A percentile compares a stretch with the other conserved stretches of the same genome.
These are phyloP conservation scores for Pholiota molesta DNA, from an alignment of 768 basidiomycete species.

Conservation along the genomic window DNA sequence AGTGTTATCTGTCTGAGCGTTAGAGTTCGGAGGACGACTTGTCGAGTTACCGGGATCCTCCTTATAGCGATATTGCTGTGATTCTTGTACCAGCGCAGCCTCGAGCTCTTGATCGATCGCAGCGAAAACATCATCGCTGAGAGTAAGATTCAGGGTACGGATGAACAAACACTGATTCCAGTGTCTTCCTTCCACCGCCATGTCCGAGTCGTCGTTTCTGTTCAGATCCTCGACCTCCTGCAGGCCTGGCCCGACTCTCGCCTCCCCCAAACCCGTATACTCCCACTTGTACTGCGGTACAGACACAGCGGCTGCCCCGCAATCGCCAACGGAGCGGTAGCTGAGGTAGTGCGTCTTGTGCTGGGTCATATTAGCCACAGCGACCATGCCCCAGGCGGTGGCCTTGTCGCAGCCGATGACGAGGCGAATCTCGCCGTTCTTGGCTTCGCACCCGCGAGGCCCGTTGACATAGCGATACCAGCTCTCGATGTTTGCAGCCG, in stretches of 20 bases:
- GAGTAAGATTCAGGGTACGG: constrained; percentile 14
- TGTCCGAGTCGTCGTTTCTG: too few relatives aligned
- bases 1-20: not conserved
- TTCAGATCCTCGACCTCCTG: constrained; percentile 1
- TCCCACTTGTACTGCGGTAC: constrained; percentile 16
- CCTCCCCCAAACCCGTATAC: constrained; percentile 17
- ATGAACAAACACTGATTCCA: constrained; percentile 15
- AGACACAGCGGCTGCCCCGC: not conserved
- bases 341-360: not conserved
- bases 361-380: constrained; percentile 11
- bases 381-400: constrained; percentile 23
- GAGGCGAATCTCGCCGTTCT: constrained; percentile 24
- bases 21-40: not conserved
- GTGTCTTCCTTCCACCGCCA: too few relatives aligned
- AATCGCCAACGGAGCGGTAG: not conserved
- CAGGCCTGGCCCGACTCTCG: constrained; percentile 12
- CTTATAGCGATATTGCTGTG: not conserved
- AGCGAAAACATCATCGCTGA: not conserved
- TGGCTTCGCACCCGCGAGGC: constrained; percentile 13
- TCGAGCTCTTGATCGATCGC: not conserved
- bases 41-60: not conserved
- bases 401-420: constrained; percentile 25
- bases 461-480: constrained; percentile 24
- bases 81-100: not conserved
- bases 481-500: constrained; percentile 12